Evolutionary conservation across 768 basidiomycete species (phyloP).

Genomic region (Hygrocybe punicea): DNA sequence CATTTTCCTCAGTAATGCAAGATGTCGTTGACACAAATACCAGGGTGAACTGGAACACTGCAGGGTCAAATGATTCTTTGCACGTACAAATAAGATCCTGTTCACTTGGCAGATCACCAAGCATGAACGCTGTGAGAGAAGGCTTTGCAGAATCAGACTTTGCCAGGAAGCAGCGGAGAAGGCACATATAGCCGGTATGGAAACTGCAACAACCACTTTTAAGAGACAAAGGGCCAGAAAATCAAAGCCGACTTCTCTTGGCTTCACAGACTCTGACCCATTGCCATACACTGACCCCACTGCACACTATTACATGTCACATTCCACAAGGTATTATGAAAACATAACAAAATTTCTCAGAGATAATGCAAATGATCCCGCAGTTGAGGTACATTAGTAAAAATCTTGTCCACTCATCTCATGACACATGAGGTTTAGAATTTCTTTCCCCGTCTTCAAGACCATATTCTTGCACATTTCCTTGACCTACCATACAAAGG

Average conservation of each 20-base stretch:
- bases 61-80: slow-evolving; percentile 31
- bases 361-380: slow-evolving; percentile 2
- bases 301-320: slow-evolving; percentile 21
- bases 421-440: slow-evolving; percentile 21
- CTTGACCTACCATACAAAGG: slow-evolving; percentile 12
- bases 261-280: slow-evolving; percentile 1
- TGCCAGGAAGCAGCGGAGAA: slow-evolving; percentile 12
- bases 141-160: slow-evolving; percentile 9
- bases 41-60: slow-evolving; percentile 40
- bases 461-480: slow-evolving; percentile 29
- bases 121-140: slow-evolving; percentile 9
- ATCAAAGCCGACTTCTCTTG: neutral
- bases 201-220: neutral
- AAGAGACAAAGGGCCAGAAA: slow-evolving; percentile 2
- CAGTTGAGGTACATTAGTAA: slow-evolving; percentile 19
- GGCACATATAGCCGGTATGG: neutral
- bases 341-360: slow-evolving; percentile 13
- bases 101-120: slow-evolving; percentile 35
- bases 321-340: slow-evolving; percentile 17
- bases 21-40: slow-evolving; percentile 26
- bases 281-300: neutral
- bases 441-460: slow-evolving; percentile 26
- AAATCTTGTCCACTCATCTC: neutral
- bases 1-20: neutral
- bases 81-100: slow-evolving; percentile 30